Evolutionary conservation across 164 flowering plant genomes (phyloP), one percentile per base, ranked within the genome.

Genomic region (Platanus orientalis): DNA sequence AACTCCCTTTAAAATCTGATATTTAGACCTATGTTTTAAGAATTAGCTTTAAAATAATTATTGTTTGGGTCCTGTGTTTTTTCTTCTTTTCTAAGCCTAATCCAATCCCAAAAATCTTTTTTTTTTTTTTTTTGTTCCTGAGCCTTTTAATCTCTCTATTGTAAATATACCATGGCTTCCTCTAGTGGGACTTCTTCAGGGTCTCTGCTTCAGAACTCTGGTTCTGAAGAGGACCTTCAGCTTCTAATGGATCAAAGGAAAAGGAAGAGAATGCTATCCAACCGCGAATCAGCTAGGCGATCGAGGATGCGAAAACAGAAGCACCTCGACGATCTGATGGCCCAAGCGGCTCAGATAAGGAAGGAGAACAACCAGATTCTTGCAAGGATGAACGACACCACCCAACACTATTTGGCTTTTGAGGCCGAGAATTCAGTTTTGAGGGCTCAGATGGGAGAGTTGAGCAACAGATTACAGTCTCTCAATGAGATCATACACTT

Each of bases 271-370:
- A 92, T 83, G 98, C 66, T 68, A 50, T 92, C 98, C n/a, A 92
- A 92, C 71, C 85, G 98, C 0, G 96, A 90, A 68, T 89, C 98
- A 9, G 98, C 98, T 17, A 71, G 91, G 68, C 69, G 98, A 27
- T 90, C 96, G n/a, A 69, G 98, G 75, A 76, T 82, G 86, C 64
- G 90, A 51, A 92, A 92, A 61, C 93, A 90, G 81, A 81, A 86
- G 80, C 95, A 85, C 44, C 36, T 90, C 76, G 93, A 90, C 61
- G 93, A 88, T 60, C 75, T 92, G 65, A 75, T 62, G 83, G 74
- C 70, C 28, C 86, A 84, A 58, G 80, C 80, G 64, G 54, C 44
- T 40, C 76, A 69, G 16, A 79, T 92, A 17, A 76, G 73, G 75
- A 75, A 73, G 28, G 90, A 84, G 20, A 92, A 90, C 60, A 69